Base-by-base conservation (phyloP, 176 grass and related monocot genomes). In the Eleusine indica region DNA sequence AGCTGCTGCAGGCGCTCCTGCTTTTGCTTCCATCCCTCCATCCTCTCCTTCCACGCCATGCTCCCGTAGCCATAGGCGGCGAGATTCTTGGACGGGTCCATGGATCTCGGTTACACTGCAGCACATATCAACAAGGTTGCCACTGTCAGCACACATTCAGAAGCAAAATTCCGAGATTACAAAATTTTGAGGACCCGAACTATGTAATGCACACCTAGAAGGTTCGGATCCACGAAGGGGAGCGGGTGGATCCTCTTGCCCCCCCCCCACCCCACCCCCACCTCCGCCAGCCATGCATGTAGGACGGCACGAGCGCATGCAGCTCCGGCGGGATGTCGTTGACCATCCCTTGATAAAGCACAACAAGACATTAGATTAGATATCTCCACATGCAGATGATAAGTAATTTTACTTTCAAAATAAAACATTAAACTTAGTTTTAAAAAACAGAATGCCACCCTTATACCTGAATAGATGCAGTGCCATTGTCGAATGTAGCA, bases 81-180 rank as follows among this genome's bases (percentile, higher is more conserved):
- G 17, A 95, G 89, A 75, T 93, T 92, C 91, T 95, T 98, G 51
- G 92, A 98, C 71, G 92, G 95, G 80, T 98, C 95, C 95, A 98
- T 95, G 42, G 95, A 91, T 91, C 92, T 89, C 22, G 91, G 91
- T 98, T 91, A 91, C 71, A 94, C 95, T 98, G 88, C 86, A 84
- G 16, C 7, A 9, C 5, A 25, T 25, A 25, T 25, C 38, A 17
- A 54, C 52, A 79, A 15, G 11, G 49, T 4, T 32, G 9, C 7
- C 56, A 5, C 9, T n/a, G 25, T 86, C 3, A 76, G 40, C 21
- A 46, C 38, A 13, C 46, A 32, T 43, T 1, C 48, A 32, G 39
- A 12, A 68, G 18, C 56, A 58, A n/a, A 19, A 65, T 52, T 80
- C 67, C 9, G 44, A 77, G 79, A 83, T 73, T 78, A 25, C 25